A percentile compares a stretch with the other conserved stretches of the same genome.
phyloP scores from a whole-genome alignment of 805 yeast genomes.

The Ogataea philodendri region DNA sequence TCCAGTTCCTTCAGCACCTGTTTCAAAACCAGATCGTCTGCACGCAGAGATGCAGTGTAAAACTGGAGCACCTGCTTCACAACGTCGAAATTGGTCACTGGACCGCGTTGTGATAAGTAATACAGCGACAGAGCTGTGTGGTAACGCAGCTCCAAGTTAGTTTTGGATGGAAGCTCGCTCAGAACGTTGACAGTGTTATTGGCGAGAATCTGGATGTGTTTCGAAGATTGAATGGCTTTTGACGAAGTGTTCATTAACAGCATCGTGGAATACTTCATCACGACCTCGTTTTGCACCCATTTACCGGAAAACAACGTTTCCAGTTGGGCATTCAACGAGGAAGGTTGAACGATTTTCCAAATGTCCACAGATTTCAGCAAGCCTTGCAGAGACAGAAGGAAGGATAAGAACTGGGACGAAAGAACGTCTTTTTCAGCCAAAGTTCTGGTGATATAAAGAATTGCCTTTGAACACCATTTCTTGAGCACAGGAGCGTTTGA shows the following conservation, averaged over 20 bases:
- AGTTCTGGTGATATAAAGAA: constrained; percentile 60
- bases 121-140: constrained; percentile 47
- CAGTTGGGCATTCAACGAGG: constrained; percentile 58
- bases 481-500: constrained; percentile 27
- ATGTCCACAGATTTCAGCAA: constrained; percentile 33
- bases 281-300: constrained; percentile 44
- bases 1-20: constrained; percentile 59
- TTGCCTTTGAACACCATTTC: constrained; percentile 57
- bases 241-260: constrained; percentile 39
- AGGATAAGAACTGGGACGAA: constrained; percentile 31
- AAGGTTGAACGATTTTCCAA: constrained; percentile 42
- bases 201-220: constrained; percentile 60
- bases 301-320: constrained; percentile 52
- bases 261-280: constrained; percentile 46
- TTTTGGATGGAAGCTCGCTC: constrained; percentile 24
- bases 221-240: constrained; percentile 42
- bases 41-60: constrained; percentile 61
- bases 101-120: constrained; percentile 47
- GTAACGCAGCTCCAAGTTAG: constrained; percentile 34
- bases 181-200: constrained; percentile 48
- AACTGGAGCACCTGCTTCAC: constrained; percentile 49
- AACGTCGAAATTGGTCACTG: constrained; percentile 45
- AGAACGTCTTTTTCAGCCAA: constrained; percentile 48
- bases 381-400: constrained; percentile 33
- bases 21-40: constrained; percentile 63